phyloP scores from a whole-genome alignment of 768 basidiomycete genomes.

The Tulasnella sp. region DNA sequence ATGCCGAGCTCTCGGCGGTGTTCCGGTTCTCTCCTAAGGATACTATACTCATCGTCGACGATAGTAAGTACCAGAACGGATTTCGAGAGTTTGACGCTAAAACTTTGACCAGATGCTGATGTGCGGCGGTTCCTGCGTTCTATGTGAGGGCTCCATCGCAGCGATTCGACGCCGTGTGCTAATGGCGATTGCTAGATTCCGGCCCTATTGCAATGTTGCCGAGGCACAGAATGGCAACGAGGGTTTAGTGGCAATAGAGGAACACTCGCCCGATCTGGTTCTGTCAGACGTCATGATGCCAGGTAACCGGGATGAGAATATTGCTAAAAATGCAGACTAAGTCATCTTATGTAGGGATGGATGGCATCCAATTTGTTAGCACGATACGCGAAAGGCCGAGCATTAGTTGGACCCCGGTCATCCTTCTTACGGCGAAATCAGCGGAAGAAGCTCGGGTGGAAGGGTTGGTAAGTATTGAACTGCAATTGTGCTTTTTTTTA shows the following conservation, averaged over 20 bases:
- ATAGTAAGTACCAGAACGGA: conserved; percentile 16
- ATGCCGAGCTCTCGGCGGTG: conserved; percentile 25
- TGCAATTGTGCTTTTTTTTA: background rate
- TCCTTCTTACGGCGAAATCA: conserved; percentile 29
- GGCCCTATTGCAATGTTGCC: conserved; percentile 24
- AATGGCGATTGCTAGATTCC: conserved; percentile 22
- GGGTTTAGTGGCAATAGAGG: conserved; percentile 19
- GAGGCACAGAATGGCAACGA: conserved; percentile 26
- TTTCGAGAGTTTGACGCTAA: background rate
- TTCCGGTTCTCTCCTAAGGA: conserved; percentile 26
- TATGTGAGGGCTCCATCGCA: conserved; percentile 13
- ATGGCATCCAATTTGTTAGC: conserved; percentile 25
- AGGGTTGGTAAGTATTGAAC: conserved; percentile 20
- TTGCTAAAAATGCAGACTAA: background rate
- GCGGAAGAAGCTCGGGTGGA: conserved; percentile 28
- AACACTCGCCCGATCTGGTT: conserved; percentile 23
- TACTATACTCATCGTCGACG: conserved; percentile 22
- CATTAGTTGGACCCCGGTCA: conserved; percentile 22
- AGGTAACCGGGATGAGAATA: conserved; percentile 17
- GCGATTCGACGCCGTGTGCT: background rate
- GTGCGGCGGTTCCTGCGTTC: conserved; percentile 25
- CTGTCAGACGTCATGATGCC: conserved; percentile 30
- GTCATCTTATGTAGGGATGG: conserved; percentile 18
- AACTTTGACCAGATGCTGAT: conserved; percentile 21
- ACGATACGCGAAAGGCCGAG: conserved; percentile 21